Percentiles rank a stretch among this genome's conserved stretches.
phyloP scores from a whole-genome alignment of 345 rosid genomes.

The Heritiera fomes region DNA sequence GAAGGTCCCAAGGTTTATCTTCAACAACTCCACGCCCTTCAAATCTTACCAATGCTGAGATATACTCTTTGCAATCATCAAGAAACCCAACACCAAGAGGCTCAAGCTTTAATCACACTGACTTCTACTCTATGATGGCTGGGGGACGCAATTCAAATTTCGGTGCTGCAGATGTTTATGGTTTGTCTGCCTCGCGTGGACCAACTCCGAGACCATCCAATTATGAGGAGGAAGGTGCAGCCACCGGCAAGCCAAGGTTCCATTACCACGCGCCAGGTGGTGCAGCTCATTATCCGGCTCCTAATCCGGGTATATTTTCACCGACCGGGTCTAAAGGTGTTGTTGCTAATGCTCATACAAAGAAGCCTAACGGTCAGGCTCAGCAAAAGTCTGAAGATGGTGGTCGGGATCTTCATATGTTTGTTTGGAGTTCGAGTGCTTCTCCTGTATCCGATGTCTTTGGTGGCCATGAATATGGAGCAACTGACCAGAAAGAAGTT shows the following conservation, averaged over 20 bases:
- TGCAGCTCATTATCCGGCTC: conserved; percentile 83
- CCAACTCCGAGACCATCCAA: conserved; percentile 89
- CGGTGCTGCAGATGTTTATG: conserved; percentile 66
- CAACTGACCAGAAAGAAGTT: conserved; percentile 64
- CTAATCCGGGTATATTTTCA: conserved; percentile 94
- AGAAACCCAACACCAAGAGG: conserved; percentile 71
- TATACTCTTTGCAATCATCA: conserved; percentile 63
- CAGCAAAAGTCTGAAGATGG: conserved; percentile 45
- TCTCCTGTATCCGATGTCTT: conserved; percentile 96
- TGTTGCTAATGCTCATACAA: conserved; percentile 38
- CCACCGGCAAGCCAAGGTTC: conserved; percentile 46
- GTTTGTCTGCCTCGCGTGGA: conserved; percentile 61
- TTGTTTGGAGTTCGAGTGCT: conserved; percentile 96
- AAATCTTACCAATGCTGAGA: conserved; percentile 69
- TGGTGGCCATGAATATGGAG: conserved; percentile 53
- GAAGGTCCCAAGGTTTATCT: conserved; percentile 55
- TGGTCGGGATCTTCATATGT: conserved; percentile 88
- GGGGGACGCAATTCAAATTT: conserved; percentile 72
- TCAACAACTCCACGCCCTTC: conserved; percentile 77
- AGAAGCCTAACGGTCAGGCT: conserved; percentile 48
- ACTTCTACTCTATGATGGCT: conserved; percentile 66
- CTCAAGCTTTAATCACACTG: conserved; percentile 69
- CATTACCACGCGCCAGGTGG: conserved; percentile 48
- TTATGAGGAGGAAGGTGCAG: conserved; percentile 69
- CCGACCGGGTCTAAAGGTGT: conserved; percentile 47